Evolutionary conservation across 129 eudicot species (phyloP), one percentile per base, ranked within the genome.

Genomic region (Solidago caesia): DNA sequence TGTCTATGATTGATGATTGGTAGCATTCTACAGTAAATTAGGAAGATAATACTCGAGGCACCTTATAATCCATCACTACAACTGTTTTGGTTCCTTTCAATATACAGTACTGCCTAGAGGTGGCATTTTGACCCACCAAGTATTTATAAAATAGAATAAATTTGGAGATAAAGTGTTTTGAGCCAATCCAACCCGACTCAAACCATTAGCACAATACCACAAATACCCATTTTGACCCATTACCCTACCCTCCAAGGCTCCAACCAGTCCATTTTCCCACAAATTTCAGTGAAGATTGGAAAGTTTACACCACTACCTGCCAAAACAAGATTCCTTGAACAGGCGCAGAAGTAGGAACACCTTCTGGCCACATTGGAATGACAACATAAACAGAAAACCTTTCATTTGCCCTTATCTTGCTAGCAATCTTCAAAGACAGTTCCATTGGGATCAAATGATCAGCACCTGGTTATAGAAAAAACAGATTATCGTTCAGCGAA

Each of bases 371-470:
- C 66, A 61, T 27, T 8, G 66, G 44, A 29, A 61, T 61, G 6
- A 61, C 66, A 29, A 61, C n/a, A 61, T 61, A 61, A 9, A 61
- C 66, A 21, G n/a, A 26, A 61, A 61, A 61, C 66, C 66, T 61
- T 6, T 61, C 44, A 14, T 61, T 61, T 10, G 66, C 66, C 43
- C n/a, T 4, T 61, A 61, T 61, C 43, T 61, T 61, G 43, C 66
- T 61, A 61, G 15, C 16, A 61, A 61, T 61, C 43, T 61, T 61
- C 41, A 61, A 29, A 0, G 66, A 41, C 13, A 61, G 14, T 42
- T 61, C 66, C 66, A 61, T 61, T 61, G 66, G 66, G n/a, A 61
- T 61, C 66, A 61, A 61, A 27, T 61, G 41, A 5, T 61, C 43
- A 26, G 65, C 65, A 5, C 65, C 65, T 60, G 42, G 15, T 60